Conservation (phyloP, 192 early-diverging fungal species). For the Coemansia sp. region DNA sequence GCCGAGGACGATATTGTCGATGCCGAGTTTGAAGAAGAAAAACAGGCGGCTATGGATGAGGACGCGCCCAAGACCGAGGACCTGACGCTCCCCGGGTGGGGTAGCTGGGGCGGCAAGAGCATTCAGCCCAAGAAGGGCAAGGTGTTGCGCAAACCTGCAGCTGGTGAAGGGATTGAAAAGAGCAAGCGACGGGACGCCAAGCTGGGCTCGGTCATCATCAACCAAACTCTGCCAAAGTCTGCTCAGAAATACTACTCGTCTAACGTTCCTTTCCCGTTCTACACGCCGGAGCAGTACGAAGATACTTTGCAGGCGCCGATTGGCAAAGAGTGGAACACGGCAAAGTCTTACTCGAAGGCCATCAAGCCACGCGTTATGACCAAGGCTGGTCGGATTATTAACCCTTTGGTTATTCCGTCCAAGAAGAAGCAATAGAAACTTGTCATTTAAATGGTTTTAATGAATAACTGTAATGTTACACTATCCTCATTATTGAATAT, state of each 20-base stretch:
- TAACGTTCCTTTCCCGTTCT: constrained; percentile 81
- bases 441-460: too few species aligned
- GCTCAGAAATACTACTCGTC: constrained; percentile 69
- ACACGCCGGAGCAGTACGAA: constrained; percentile 86
- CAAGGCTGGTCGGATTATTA: constrained; percentile 82
- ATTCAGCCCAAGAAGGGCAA: constrained; percentile 63
- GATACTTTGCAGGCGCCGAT: constrained; percentile 75
- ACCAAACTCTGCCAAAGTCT: constrained; percentile 78
- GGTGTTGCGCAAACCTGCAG: constrained; percentile 50
- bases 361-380: constrained; percentile 82
- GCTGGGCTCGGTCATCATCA: constrained; percentile 78
- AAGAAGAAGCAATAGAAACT: constrained; percentile 50
- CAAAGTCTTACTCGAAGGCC: constrained; percentile 64
- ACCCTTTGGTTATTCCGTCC: constrained; percentile 73
- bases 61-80: constrained; percentile 80
- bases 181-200: constrained; percentile 28
- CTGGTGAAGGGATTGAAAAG: constrained; percentile 22
- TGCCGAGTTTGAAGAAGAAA: constrained; percentile 87
- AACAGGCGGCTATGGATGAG: constrained; percentile 62
- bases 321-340: constrained; percentile 97
- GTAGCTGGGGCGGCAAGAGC: constrained; percentile 74
- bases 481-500: too few species aligned
- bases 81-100: constrained; percentile 93
- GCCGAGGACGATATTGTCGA: constrained; percentile 88
- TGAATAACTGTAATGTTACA: too few species aligned